A percentile compares a stretch with the other conserved stretches of the same genome.
Evolutionary conservation across 768 basidiomycete species (phyloP).

Genomic region (Hericium erinaceus): DNA sequence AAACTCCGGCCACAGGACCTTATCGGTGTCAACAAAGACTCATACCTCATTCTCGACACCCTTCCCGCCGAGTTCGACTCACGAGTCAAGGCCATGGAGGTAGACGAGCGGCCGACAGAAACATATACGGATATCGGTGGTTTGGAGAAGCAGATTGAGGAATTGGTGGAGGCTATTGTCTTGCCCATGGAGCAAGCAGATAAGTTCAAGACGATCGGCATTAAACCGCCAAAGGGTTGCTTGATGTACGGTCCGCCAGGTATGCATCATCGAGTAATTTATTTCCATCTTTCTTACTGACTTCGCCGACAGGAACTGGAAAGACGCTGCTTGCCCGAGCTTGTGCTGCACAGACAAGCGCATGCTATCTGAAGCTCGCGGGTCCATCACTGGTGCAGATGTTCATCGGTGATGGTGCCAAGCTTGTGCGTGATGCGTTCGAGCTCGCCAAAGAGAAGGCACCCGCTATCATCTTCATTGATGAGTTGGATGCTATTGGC

Average conservation of each 20-base stretch:
- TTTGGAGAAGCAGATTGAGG: conserved; percentile 98
- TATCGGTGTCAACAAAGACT: conserved; percentile 99
- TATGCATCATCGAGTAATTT: conserved; percentile 21
- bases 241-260: conserved; percentile 99
- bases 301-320: conserved; percentile 58
- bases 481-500: conserved; percentile 87
- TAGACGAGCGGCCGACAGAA: conserved; percentile 96
- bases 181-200: conserved; percentile 98
- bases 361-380: conserved; percentile 96
- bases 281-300: not conserved
- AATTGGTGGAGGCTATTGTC: conserved; percentile 95
- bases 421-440: conserved; percentile 96
- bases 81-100: conserved; percentile 99
- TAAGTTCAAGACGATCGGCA: conserved; percentile 97
- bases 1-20: conserved; percentile 86
- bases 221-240: conserved; percentile 94
- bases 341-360: conserved; percentile 95
- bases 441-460: conserved; percentile 97
- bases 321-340: conserved; percentile 97
- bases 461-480: conserved; percentile 98
- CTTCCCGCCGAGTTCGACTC: conserved; percentile 97
- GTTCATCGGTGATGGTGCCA: conserved; percentile 99
- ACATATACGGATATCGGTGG: conserved; percentile 97
- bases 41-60: conserved; percentile 92
- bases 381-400: conserved; percentile 98